Conservation (phyloP, 1,284 basidiomycete species). For the Ceratobasidium theobromae region DNA sequence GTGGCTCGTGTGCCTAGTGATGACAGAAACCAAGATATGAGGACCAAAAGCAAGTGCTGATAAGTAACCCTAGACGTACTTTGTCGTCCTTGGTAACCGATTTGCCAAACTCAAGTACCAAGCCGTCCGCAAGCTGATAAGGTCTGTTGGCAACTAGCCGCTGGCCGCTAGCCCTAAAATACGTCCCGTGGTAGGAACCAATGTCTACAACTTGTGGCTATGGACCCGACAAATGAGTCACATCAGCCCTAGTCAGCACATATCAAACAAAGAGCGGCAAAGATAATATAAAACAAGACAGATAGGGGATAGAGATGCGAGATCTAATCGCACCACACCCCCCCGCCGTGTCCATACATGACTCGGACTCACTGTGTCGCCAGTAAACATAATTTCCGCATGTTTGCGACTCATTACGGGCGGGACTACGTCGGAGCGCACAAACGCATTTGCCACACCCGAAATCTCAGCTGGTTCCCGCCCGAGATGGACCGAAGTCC, state of each 20-base stretch:
- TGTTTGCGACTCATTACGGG: constrained; percentile 23
- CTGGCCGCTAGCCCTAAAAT: constrained; percentile 6
- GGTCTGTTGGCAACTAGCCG: constrained; percentile 4
- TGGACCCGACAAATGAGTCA: neutral
- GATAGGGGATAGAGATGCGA: neutral
- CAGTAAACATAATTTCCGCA: constrained; percentile 10
- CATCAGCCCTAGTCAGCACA: neutral
- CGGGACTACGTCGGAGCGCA: constrained; percentile 7
- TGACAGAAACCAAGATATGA: neutral
- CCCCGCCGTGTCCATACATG: neutral
- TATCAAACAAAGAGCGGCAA: neutral
- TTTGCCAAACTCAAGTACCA: constrained; percentile 22
- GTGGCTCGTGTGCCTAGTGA: constrained; percentile 12
- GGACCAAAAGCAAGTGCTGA: neutral
- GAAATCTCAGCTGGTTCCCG: constrained; percentile 11
- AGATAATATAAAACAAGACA: neutral
- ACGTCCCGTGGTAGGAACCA: constrained; percentile 25
- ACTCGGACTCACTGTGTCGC: constrained; percentile 9
- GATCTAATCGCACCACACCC: neutral
- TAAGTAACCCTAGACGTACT: neutral
- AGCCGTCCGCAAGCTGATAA: constrained; percentile 11
- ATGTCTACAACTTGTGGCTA: constrained; percentile 23
- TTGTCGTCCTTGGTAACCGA: constrained; percentile 29
- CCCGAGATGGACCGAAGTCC: neutral
- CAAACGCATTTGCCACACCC: constrained; percentile 19